Evolutionary conservation across 2,329 filamentous ascomycete species (phyloP), one percentile per base, ranked within the genome.

Genomic region (Fusarium graminum): DNA sequence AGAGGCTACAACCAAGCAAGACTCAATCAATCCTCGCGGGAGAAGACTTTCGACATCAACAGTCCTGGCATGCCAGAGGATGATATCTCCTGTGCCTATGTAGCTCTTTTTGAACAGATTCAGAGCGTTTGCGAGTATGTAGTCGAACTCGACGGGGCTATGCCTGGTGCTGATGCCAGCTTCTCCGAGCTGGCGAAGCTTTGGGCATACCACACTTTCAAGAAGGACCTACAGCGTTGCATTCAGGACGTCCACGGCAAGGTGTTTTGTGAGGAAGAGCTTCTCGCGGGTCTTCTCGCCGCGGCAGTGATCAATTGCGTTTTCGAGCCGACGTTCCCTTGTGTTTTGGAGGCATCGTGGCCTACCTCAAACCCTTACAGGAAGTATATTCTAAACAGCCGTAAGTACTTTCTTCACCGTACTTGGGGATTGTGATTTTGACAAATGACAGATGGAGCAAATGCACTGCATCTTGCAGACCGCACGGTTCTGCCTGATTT

Each of bases 281-380:
- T 58, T 2, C 25, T 52, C 4, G 14, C 25, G 1, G 40, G 52
- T 4, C 17, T 60, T 8, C 13, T 60, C 7, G 16, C 3, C 6
- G 45, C 45, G 7, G 57, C 40, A 2, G 19, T 58, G 9, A 26
- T 58, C 17, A 52, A 52, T 4, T 36, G 28, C 5, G 52, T 45
- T 22, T 46, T 58, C 13, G 41, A 42, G 26, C 52, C 45, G 2
- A 30, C 32, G 3, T 41, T 57, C 19, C 52, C 46, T 9, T 13
- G 38, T 6, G 9, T 38, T 8, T n/a, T 29, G 19, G 30, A 14
- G 4, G 7, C 14, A 6, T 6, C 10, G 9, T 28, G 28, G 7
- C 25, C 32, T 6, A 43, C 22, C 5, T n/a, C 11, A 4, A 12
- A 26, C 7, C 9, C 13, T 3, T 58, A 52, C 3, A 39, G 53